Conservation (phyloP, 2,329 filamentous ascomycete genomes). For the Fusarium liriodendri region DNA sequence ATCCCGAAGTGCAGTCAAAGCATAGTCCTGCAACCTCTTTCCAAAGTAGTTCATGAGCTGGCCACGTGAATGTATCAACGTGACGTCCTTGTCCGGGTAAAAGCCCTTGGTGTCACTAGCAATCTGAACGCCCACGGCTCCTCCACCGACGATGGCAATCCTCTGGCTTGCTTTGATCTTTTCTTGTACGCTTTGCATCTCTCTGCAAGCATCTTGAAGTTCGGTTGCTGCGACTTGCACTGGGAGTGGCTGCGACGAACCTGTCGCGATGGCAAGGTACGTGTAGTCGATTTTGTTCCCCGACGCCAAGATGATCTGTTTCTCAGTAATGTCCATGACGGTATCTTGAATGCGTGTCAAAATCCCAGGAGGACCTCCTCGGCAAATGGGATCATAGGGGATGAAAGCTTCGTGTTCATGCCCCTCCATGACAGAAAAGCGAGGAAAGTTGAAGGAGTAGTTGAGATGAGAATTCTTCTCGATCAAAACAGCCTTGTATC, state of each 20-base stretch:
- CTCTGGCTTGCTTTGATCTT: neutral
- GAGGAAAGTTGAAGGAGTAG: slow-evolving; percentile 12
- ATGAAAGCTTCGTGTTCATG: slow-evolving; percentile 13
- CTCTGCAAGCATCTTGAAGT: neutral
- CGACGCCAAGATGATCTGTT: neutral
- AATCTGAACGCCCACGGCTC: slow-evolving; percentile 13
- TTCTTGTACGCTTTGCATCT: neutral
- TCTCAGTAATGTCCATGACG: neutral
- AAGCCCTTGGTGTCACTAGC: slow-evolving; percentile 4
- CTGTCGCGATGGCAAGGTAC: slow-evolving; percentile 7
- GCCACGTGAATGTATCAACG: slow-evolving; percentile 4
- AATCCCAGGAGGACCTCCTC: neutral
- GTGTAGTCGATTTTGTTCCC: neutral
- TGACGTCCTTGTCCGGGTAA: slow-evolving; percentile 6
- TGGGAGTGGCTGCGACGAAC: neutral
- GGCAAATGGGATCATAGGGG: slow-evolving; percentile 1
- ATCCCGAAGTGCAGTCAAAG: neutral
- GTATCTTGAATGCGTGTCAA: neutral
- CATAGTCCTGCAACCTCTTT: neutral
- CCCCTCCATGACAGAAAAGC: slow-evolving; percentile 9
- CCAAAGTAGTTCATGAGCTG: slow-evolving; percentile 2
- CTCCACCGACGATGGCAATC: slow-evolving; percentile 13
- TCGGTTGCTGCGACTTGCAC: neutral
- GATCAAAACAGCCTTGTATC: slow-evolving; percentile 1
- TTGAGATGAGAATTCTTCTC: slow-evolving; percentile 21